Base-by-base conservation (phyloP, 345 rosid species). In the Theobroma cacao region DNA sequence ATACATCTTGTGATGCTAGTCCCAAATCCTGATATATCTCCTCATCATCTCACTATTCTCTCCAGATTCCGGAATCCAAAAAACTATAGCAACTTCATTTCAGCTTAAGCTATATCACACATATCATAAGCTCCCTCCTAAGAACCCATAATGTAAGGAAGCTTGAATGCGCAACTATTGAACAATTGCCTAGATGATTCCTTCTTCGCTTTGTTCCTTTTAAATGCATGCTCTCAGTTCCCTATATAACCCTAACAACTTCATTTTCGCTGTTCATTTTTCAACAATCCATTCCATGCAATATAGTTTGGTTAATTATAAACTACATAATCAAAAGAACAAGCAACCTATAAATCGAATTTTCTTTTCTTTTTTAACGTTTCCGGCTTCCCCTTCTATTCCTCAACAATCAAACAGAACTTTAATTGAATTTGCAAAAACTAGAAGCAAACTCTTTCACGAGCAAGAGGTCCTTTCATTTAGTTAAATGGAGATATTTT, bases 331-430 rank as follows among this genome's bases (percentile, higher is more conserved):
- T 2, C 55, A 22, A 30, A n/a, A n/a, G 10, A n/a, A 69, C 0
- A 47, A 48, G 24, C 41, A 48, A 71, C 36, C 75, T 8, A 12
- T 1, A 1, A 68, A 47, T 18, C n/a, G 0, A 68, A 38, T 14
- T 48, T 64, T 38, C 50, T 14, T 61, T 30, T 18, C 31, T 24
- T 50, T 50, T 63, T 34, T 20, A 38, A 38, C 38, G 4, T 24
- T 53, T 15, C 38, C 80, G n/a, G 28, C 12, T 22, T 53, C 30
- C 34, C 31, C 74, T 45, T 50, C 41, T 68, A 40, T 72, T 77
- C 48, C 77, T 63, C 48, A 1, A 26, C 48, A 76, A 62, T 34
- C 73, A 75, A 79, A 62, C 34, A 56, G 22, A 34, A 28, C 3
- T 52, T 10, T 4, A 20, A 70, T 17, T 56, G 63, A 75, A 24